Base-by-base conservation (phyloP, 345 rosid genomes). In the Durio zibethinus region DNA sequence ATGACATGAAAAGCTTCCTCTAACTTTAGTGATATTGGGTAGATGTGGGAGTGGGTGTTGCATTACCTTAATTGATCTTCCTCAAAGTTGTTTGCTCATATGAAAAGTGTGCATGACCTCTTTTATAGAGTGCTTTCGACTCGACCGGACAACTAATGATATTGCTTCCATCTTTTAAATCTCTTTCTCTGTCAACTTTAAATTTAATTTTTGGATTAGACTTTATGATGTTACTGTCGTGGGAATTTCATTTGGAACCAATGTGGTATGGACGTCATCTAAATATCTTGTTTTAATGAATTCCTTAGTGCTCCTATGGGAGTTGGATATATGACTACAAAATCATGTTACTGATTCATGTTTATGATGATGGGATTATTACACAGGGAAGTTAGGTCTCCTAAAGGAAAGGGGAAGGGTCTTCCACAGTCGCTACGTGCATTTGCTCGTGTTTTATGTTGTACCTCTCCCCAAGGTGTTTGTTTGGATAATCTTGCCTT, bases 391-490 rank as follows among this genome's bases (percentile, higher is more conserved):
- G 94, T 94, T 52, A 91, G 80, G 87, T 90, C 92, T 69, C 82
- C 80, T 69, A 72, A 42, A 77, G 93, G 93, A 73, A 94, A 89
- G 80, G 95, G 98, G 75, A 90, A 80, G 80, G 98, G 97, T 53
- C 74, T 94, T 76, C 97, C 97, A 20, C 94, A 87, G 73, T 87
- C 97, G 63, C 92, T 94, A 25, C 97, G 93, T 77, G 94, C 98
- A 15, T 89, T 90, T 86, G 90, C 92, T 78, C 95, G 95, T 82
- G 86, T 94, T 80, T 75, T 89, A 36, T 80, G 87, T 74, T 88
- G 92, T 84, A 84, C 79, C 66, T 79, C 86, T 83, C 66, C 80
- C 67, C 82, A 87, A 84, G 97, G 97, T 94, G 23, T 61, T 75
- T 48, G 1, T 71, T 69, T 45, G 36, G 72, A 63, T 71, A 65